These are phyloP conservation scores for Chalciporus piperatoides DNA, from an alignment of 1,284 basidiomycete species.

Conservation along the genomic window DNA sequence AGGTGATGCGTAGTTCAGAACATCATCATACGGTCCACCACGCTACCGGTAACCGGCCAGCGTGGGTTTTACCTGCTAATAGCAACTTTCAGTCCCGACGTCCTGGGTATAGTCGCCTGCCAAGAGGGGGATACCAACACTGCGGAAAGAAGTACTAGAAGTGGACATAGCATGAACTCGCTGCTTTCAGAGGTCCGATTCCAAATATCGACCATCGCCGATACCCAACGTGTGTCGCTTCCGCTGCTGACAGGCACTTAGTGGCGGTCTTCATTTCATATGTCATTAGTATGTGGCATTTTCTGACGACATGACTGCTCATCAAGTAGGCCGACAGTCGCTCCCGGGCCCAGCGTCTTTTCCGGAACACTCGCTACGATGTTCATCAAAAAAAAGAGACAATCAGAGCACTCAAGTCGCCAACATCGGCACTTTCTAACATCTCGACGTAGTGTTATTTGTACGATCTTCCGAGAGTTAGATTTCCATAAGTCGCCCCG, in stretches of 20 bases:
- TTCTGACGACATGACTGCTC: conserved; percentile 12
- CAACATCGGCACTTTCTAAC: not conserved
- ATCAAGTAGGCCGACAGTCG: not conserved
- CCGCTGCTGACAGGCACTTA: not conserved
- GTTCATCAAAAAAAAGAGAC: not conserved
- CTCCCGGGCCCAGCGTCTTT: not conserved
- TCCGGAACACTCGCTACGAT: not conserved
- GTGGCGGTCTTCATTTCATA: conserved; percentile 9
- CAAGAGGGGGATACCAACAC: too few relatives aligned
- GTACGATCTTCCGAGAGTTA: conserved; percentile 5
- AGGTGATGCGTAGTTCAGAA: conserved; percentile 2
- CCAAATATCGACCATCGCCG: too few relatives aligned
- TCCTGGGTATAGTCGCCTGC: not conserved
- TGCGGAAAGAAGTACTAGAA: too few relatives aligned
- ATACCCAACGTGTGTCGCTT: not conserved
- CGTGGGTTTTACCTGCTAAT: not conserved
- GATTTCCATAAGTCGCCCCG: conserved; percentile 4
- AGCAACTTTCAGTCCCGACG: not conserved
- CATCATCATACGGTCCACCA: not conserved
- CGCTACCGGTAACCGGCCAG: not conserved
- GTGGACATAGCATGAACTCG: too few relatives aligned
- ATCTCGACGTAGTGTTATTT: conserved; percentile 2
- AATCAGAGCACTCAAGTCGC: conserved; percentile 1
- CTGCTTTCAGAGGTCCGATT: too few relatives aligned
- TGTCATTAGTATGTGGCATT: conserved; percentile 4